phyloP scores from a whole-genome alignment of 2,329 filamentous ascomycete genomes.

The Blastomyces parvus region DNA sequence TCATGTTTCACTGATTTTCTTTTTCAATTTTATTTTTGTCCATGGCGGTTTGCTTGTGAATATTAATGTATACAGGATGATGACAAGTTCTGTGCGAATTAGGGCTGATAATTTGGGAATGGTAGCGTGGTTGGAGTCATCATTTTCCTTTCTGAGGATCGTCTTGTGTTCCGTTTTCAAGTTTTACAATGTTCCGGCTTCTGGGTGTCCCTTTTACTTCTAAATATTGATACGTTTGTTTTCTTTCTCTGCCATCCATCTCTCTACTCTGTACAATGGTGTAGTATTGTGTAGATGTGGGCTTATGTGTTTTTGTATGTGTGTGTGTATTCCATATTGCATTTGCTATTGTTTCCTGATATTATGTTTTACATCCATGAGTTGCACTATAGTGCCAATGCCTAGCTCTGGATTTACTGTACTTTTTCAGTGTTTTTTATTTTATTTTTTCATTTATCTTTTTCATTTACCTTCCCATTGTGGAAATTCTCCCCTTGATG shows the following conservation, averaged over 20 bases:
- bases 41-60: not conserved
- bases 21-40: not conserved
- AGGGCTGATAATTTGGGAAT: not conserved
- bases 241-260: not conserved
- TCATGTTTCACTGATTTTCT: not conserved
- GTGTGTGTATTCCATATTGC: no score
- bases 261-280: not conserved
- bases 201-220: not conserved
- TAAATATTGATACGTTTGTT: not conserved
- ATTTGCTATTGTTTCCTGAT: no score
- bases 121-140: not conserved
- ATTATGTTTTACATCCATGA: no score
- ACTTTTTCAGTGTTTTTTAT: no score
- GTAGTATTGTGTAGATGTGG: not conserved
- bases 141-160: slow-evolving; percentile 4
- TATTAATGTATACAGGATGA: not conserved
- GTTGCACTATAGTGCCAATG: no score
- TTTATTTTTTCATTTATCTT: no score
- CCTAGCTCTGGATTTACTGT: no score
- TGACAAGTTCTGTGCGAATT: not conserved
- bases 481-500: no score
- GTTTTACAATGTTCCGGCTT: not conserved
- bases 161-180: not conserved
- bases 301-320: no score
- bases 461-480: no score